Percentiles rank a stretch among this genome's conserved stretches.
Evolutionary conservation across 2,329 filamentous ascomycete genomes (phyloP).

Genomic region (Claviceps africana): DNA sequence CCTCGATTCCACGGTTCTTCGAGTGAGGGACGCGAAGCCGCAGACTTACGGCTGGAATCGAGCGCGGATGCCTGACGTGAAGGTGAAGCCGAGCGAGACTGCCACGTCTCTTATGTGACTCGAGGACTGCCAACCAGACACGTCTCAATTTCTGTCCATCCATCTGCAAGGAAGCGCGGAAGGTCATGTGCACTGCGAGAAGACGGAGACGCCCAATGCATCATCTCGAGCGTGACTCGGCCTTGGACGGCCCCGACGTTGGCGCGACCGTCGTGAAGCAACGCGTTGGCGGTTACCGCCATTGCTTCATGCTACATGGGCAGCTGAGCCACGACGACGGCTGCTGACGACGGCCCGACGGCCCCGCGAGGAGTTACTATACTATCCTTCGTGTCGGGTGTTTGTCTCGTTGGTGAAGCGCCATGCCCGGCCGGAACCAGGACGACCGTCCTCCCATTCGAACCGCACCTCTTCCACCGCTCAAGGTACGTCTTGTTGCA

Average conservation of each 20-base stretch:
- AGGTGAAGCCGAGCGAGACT: background rate
- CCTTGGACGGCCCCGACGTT: background rate
- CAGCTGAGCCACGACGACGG: background rate
- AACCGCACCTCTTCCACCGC: no score
- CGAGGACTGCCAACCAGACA: background rate
- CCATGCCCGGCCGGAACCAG: background rate
- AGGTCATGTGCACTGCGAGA: background rate
- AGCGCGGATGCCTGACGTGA: background rate
- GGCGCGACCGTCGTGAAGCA: background rate
- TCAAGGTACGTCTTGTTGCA: no score
- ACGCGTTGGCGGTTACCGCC: background rate
- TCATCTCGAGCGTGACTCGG: background rate
- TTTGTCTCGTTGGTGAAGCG: background rate
- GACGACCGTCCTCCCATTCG: background rate
- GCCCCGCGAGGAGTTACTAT: no score
- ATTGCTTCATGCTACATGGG: background rate
- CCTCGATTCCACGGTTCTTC: no score
- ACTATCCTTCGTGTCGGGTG: no score
- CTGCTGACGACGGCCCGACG: no score
- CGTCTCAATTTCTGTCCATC: no score
- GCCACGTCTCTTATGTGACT: background rate
- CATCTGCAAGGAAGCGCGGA: background rate
- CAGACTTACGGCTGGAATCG: background rate
- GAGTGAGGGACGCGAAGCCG: background rate
- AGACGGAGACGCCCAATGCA: background rate